Evolutionary conservation across 768 basidiomycete species (phyloP).

Genomic region (Russula emetica): DNA sequence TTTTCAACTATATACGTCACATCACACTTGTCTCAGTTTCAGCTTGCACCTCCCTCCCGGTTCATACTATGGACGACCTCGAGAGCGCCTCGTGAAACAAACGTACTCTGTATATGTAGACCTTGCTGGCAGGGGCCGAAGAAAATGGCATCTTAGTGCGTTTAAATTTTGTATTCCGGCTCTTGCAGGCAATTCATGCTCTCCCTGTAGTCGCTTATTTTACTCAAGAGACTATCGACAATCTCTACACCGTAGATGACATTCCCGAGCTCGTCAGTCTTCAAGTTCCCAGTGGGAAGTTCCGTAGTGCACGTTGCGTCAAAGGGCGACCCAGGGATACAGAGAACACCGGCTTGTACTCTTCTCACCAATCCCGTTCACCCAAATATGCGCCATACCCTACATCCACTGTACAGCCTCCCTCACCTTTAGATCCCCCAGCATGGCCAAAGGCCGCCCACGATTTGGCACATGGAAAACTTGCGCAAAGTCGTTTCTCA

Average conservation of each 20-base stretch:
- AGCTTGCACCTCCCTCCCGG: conserved; percentile 28
- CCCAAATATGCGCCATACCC: conserved; percentile 24
- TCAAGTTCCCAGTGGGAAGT: conserved; percentile 35
- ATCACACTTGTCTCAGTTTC: conserved; percentile 30
- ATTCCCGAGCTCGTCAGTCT: conserved; percentile 34
- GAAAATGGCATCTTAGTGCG: conserved; percentile 82
- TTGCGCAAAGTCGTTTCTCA: conserved; percentile 23
- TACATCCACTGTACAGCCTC: conserved; percentile 13
- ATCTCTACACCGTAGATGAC: conserved; percentile 34
- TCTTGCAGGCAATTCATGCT: conserved; percentile 14
- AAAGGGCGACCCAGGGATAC: conserved; percentile 30
- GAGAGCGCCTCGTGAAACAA: conserved; percentile 65
- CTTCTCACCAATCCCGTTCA: conserved; percentile 20
- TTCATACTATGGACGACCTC: conserved; percentile 31
- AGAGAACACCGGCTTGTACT: conserved; percentile 13
- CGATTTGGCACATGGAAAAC: conserved; percentile 23
- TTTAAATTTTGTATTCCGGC: conserved; percentile 9
- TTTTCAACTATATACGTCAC: conserved; percentile 9
- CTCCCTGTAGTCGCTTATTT: conserved; percentile 38
- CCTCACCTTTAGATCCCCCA: conserved; percentile 25
- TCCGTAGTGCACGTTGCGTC: conserved; percentile 34
- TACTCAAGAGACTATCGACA: conserved; percentile 35
- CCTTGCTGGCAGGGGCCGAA: conserved; percentile 51
- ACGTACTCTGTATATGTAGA: conserved; percentile 76
- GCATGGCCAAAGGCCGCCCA: conserved; percentile 24